Evolutionary conservation across 2,329 filamentous ascomycete genomes (phyloP).

Genomic region (Aspergillus costaricaensis): DNA sequence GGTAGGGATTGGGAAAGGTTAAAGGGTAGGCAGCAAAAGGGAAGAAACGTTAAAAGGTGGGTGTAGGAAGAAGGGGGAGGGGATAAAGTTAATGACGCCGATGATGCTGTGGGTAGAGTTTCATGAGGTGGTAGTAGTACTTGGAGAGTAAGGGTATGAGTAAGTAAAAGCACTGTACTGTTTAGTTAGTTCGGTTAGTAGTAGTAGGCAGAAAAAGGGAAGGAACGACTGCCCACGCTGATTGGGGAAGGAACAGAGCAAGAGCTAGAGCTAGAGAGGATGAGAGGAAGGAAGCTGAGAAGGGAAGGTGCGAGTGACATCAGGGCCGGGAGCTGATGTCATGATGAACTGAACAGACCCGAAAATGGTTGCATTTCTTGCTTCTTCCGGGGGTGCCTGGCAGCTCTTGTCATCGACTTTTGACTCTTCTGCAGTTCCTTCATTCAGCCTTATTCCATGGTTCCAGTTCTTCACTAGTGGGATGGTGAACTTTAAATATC

Average conservation of each 20-base stretch:
- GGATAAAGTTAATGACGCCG: conserved; percentile 6
- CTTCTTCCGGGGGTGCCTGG: background rate
- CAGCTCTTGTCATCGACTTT: background rate
- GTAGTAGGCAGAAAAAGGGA: background rate
- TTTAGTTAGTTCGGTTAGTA: background rate
- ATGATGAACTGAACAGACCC: background rate
- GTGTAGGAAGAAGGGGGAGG: background rate
- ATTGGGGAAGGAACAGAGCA: background rate
- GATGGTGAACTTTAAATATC: too few species aligned
- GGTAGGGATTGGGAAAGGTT: background rate
- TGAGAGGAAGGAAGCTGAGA: background rate
- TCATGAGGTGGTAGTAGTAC: background rate
- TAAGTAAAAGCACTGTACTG: too few species aligned
- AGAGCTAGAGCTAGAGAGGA: too few species aligned
- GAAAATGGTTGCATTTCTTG: background rate
- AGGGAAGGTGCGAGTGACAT: background rate
- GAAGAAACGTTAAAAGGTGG: background rate
- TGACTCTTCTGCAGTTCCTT: too few species aligned
- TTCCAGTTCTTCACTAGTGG: too few species aligned
- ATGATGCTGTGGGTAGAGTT: background rate
- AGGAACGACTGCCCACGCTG: background rate
- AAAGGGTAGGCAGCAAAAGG: background rate
- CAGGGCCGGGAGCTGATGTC: background rate
- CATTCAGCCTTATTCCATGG: too few species aligned
- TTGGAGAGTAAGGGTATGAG: background rate